phyloP scores from a whole-genome alignment of 2,329 filamentous ascomycete genomes.

The Sporothrix humicola region DNA sequence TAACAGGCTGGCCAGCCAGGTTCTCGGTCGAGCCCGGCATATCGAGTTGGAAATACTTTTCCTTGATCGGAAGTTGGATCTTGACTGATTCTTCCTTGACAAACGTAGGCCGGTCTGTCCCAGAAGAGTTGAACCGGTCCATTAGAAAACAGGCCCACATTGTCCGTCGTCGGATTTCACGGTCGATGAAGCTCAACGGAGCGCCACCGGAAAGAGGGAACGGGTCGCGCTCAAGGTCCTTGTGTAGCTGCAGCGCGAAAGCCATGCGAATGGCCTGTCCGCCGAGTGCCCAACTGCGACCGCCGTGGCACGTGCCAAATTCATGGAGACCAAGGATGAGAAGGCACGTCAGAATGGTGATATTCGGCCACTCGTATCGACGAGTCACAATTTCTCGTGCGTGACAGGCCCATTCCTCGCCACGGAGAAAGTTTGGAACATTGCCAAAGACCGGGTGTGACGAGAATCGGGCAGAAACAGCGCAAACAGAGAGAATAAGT shows the following conservation, averaged over 20 bases:
- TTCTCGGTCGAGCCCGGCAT: constrained; percentile 87
- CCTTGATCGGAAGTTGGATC: constrained; percentile 88
- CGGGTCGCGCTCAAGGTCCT: constrained; percentile 84
- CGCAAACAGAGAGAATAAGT: constrained; percentile 89
- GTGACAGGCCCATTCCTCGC: constrained; percentile 86
- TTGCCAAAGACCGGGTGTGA: constrained; percentile 80
- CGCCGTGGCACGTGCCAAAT: constrained; percentile 95
- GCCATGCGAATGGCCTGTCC: constrained; percentile 97
- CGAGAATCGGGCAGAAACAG: constrained; percentile 93
- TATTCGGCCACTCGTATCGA: constrained; percentile 92
- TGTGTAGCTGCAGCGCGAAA: constrained; percentile 91
- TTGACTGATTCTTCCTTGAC: constrained; percentile 87
- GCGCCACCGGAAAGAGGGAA: constrained; percentile 65
- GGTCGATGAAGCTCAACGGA: constrained; percentile 85
- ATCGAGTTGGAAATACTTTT: constrained; percentile 87
- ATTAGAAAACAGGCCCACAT: constrained; percentile 99
- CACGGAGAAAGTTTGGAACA: constrained; percentile 75
- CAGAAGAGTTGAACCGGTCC: constrained; percentile 97
- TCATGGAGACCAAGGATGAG: constrained; percentile 89
- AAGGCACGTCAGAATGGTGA: constrained; percentile 91
- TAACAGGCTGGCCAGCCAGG: constrained; percentile 62
- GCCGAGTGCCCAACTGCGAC: constrained; percentile 92
- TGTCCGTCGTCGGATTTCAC: constrained; percentile 87
- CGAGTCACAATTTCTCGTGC: constrained; percentile 87
- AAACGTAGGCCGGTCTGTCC: constrained; percentile 89